Conservation (phyloP, 1,284 basidiomycete genomes). For the Schizophyllum commune region DNA sequence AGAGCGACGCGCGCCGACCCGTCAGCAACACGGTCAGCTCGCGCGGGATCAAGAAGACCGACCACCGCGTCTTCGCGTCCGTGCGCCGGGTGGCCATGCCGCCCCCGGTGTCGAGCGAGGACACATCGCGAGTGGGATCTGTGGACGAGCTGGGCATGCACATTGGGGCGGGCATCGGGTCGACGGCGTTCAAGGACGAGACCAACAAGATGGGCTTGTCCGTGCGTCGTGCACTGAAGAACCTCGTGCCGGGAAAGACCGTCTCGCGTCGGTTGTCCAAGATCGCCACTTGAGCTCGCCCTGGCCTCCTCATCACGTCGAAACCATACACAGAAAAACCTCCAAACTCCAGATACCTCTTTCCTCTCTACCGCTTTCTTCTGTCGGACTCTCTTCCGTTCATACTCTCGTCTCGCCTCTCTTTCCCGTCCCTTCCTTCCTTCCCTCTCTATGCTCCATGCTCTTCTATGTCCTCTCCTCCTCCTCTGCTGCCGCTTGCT, state of each 20-base stretch:
- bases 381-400: slow-evolving; percentile 4
- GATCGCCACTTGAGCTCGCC: slow-evolving; percentile 17
- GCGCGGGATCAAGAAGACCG: slow-evolving; percentile 6
- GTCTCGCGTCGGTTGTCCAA: slow-evolving; percentile 38
- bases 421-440: background rate
- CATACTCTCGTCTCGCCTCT: slow-evolving; percentile 1
- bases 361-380: background rate
- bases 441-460: background rate
- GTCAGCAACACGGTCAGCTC: slow-evolving; percentile 17
- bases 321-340: background rate
- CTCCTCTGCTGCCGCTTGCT: slow-evolving; percentile 5
- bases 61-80: slow-evolving; percentile 44
- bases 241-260: slow-evolving; percentile 51
- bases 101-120: slow-evolving; percentile 59
- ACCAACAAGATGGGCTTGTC: slow-evolving; percentile 38
- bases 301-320: background rate
- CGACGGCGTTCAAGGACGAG: slow-evolving; percentile 33
- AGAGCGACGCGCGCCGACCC: slow-evolving; percentile 50
- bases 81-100: slow-evolving; percentile 45
- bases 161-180: slow-evolving; percentile 16
- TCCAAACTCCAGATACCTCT: background rate
- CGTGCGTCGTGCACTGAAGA: slow-evolving; percentile 60
- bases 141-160: slow-evolving; percentile 50
- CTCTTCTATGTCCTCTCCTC: slow-evolving; percentile 9
- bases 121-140: slow-evolving; percentile 33